These are phyloP conservation scores for Trichaptum fuscoviolaceum DNA, from an alignment of 768 basidiomycete genomes.

Conservation along the genomic window DNA sequence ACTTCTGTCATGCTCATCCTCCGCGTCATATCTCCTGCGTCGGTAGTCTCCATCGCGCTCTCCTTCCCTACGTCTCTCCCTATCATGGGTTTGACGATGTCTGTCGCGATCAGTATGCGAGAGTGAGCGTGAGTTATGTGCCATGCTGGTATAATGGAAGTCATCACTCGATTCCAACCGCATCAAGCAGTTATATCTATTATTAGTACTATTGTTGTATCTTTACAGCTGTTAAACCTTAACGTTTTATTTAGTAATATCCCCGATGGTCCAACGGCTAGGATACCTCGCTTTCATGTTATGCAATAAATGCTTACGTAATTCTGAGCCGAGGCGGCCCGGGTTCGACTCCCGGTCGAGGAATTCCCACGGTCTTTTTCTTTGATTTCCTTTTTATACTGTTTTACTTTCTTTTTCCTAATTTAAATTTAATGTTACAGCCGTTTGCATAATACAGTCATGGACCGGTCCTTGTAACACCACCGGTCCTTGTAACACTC, in stretches of 20 bases:
- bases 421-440: too few relatives aligned
- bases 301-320: background rate
- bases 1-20: constrained; percentile 8
- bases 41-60: constrained; percentile 6
- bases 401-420: background rate
- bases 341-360: constrained; percentile 6
- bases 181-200: background rate
- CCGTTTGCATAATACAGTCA: too few relatives aligned
- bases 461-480: too few relatives aligned
- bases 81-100: background rate
- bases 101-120: background rate
- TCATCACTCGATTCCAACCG: background rate
- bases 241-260: background rate
- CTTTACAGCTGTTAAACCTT: background rate
- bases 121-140: background rate
- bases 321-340: constrained; percentile 1
- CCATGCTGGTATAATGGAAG: background rate
- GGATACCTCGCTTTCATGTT: constrained; percentile 4
- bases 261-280: constrained; percentile 7
- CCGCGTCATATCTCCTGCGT: constrained; percentile 10
- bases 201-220: background rate
- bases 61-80: background rate
- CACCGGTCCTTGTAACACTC: too few relatives aligned
- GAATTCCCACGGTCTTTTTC: background rate
- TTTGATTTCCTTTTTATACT: background rate